Evolutionary conservation across 257 asterid genomes (phyloP), one percentile per base, ranked within the genome.

Genomic region (Henckelia pumila): DNA sequence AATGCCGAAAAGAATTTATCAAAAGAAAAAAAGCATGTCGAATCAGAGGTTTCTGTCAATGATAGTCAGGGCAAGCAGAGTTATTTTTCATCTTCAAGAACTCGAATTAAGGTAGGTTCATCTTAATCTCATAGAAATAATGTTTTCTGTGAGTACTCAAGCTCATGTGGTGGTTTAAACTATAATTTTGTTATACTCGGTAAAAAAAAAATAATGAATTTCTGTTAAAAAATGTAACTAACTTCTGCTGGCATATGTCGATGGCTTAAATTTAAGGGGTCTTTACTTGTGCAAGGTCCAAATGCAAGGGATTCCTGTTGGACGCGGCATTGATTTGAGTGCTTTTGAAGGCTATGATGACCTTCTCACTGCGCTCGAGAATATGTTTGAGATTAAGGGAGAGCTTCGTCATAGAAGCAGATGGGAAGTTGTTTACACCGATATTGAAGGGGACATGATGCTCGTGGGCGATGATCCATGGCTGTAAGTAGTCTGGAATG

Each of bases 281-380:
- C 32, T 66, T 66, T 16, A 56, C 5, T 30, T 63, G 8, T 21
- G 59, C 16, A 75, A 90, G 97, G 97, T 90, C 61, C 95, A 86
- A 82, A 90, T 86, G 95, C 88, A 88, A 74, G 97, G 95, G 73
- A 73, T 80, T 37, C 80, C 95, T 23, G 87, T 90, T 47, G 97
- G 95, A 20, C 89, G 97, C 0, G 95, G 94, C 0, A 87, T 88
- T 69, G 97, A 90, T 75, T 81, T 90, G 83, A 74, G 83, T 29
- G 74, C 81, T 14, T 79, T 84, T 55, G 70, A 64, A 62, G 73
- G 85, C 65, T 83, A 83, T 14, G 74, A 83, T 40, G 80, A 83
- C 29, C 85, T 83, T 7, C 65, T 83, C 23, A 53, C 29, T 1
- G 83, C 71, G 64, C 76, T 83, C 50, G 88, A 83, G 75, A 74